Percentiles rank a stretch among this genome's conserved stretches.
These are phyloP conservation scores for Metschnikowia shivogae DNA, from an alignment of 805 yeast genomes.

Conservation along the genomic window DNA sequence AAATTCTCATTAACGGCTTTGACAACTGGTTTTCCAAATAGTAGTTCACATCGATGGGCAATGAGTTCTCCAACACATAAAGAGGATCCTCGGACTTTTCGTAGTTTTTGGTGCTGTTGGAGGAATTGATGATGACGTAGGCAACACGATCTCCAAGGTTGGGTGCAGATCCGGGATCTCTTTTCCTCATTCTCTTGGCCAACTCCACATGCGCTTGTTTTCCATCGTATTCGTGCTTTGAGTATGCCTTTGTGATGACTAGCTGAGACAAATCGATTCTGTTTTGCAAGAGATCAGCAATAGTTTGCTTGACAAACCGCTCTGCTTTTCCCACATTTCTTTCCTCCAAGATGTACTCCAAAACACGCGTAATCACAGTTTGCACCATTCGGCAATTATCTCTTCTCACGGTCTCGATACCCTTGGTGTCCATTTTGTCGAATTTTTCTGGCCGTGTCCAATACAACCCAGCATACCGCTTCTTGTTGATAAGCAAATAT, in stretches of 20 bases:
- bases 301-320: conserved; percentile 76
- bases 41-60: conserved; percentile 92
- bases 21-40: conserved; percentile 89
- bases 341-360: conserved; percentile 80
- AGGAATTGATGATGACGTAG: conserved; percentile 78
- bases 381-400: conserved; percentile 95
- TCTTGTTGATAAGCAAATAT: conserved; percentile 87
- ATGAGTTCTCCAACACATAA: conserved; percentile 83
- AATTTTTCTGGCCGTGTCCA: conserved; percentile 93
- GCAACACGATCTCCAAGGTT: conserved; percentile 97
- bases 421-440: conserved; percentile 97
- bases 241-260: conserved; percentile 89
- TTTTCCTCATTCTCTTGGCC: conserved; percentile 91
- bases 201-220: conserved; percentile 97
- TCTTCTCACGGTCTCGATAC: conserved; percentile 96
- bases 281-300: conserved; percentile 87
- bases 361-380: conserved; percentile 86
- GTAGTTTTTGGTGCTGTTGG: conserved; percentile 81
- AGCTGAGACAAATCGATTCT: conserved; percentile 87
- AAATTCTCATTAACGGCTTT: conserved; percentile 88
- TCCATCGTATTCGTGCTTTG: conserved; percentile 86
- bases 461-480: conserved; percentile 93
- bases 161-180: conserved; percentile 98
- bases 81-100: conserved; percentile 97
- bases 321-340: conserved; percentile 85